Evolutionary conservation across 257 asterid genomes (phyloP).

Genomic region (Craterostigma plantagineum): DNA sequence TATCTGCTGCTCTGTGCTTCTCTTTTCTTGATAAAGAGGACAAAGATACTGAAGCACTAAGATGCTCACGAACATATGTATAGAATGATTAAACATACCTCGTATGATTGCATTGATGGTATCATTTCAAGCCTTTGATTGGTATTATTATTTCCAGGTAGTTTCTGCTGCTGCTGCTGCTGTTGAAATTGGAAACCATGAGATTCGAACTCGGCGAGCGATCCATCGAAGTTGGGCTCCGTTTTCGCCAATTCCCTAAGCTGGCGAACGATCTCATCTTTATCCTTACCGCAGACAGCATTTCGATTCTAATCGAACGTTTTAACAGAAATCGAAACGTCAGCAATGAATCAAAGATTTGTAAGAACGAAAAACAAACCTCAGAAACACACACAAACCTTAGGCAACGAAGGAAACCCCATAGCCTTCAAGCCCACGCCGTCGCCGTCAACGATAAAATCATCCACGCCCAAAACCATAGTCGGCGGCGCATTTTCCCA

Average conservation of each 20-base stretch:
- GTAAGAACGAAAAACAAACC: not conserved
- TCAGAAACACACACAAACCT: conserved; percentile 23
- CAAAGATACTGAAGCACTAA: no score
- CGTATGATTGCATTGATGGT: no score
- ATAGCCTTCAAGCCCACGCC: conserved; percentile 52
- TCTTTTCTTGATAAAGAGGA: no score
- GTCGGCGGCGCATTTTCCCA: no score
- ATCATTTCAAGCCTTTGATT: no score
- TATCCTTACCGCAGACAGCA: conserved; percentile 66
- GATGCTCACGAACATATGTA: no score
- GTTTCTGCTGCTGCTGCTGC: not conserved
- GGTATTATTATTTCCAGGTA: not conserved
- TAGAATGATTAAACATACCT: no score
- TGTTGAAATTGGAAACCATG: not conserved
- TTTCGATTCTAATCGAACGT: conserved; percentile 51
- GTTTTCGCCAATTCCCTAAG: conserved; percentile 50
- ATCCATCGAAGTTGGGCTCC: conserved; percentile 40
- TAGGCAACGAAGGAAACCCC: conserved; percentile 89
- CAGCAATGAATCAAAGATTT: not conserved
- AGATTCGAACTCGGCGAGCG: conserved; percentile 22
- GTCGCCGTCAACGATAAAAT: conserved; percentile 36
- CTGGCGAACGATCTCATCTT: conserved; percentile 62
- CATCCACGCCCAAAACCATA: no score
- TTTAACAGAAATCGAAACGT: conserved; percentile 2
- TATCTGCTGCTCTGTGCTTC: no score